These are phyloP conservation scores for Torrubiella hemipterigena DNA, from an alignment of 2,329 filamentous ascomycete genomes.

Conservation along the genomic window DNA sequence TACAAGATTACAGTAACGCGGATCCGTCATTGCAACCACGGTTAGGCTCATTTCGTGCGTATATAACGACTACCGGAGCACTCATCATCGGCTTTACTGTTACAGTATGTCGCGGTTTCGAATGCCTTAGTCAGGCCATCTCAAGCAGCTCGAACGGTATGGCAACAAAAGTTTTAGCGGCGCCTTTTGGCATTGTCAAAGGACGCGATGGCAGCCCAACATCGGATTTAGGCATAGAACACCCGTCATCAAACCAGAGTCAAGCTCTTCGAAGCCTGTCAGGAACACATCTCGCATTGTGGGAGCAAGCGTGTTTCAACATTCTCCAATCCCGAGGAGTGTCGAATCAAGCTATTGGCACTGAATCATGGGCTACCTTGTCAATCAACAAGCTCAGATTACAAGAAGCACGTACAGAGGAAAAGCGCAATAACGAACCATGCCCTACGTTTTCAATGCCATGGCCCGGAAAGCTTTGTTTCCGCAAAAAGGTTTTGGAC, in stretches of 20 bases:
- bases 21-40: slow-evolving; percentile 12
- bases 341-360: slow-evolving; percentile 27
- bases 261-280: too few relatives aligned
- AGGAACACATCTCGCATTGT: slow-evolving; percentile 28
- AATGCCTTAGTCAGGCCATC: too few relatives aligned
- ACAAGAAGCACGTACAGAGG: slow-evolving; percentile 28
- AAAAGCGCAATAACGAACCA: slow-evolving; percentile 24
- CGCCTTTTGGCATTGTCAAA: slow-evolving; percentile 40
- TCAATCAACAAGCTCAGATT: slow-evolving; percentile 32
- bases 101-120: slow-evolving; percentile 33
- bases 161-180: slow-evolving; percentile 40
- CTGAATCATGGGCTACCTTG: slow-evolving; percentile 38
- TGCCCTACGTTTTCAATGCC: slow-evolving; percentile 27
- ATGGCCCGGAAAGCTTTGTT: slow-evolving; percentile 44
- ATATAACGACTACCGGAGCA: slow-evolving; percentile 43
- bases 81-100: slow-evolving; percentile 38
- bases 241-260: too few relatives aligned
- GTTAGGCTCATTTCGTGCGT: slow-evolving; percentile 41
- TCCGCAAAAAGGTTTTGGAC: slow-evolving; percentile 33
- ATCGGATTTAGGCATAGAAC: too few relatives aligned
- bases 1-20: slow-evolving; percentile 16
- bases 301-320: slow-evolving; percentile 38
- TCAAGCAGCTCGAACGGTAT: too few relatives aligned
- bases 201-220: too few relatives aligned
- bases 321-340: slow-evolving; percentile 39